Evolutionary conservation across 1,284 basidiomycete species (phyloP).

Genomic region (Cystobasidiaceae sp.): DNA sequence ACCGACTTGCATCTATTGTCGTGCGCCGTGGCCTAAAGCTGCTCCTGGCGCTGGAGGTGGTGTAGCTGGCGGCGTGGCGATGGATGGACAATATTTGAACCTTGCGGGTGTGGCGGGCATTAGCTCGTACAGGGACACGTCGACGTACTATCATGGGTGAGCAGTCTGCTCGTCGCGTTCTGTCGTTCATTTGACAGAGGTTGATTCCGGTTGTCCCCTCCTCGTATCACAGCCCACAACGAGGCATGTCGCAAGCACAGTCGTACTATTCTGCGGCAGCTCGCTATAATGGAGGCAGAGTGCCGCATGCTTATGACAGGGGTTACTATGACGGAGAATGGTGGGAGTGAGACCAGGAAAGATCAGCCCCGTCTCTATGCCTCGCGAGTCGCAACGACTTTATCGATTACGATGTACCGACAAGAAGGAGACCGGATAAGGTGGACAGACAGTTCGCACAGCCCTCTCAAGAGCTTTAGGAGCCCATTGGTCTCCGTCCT

Average conservation of each 20-base stretch:
- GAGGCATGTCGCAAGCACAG: slow-evolving; percentile 5
- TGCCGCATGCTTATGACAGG: neutral
- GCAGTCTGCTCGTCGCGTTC: no score
- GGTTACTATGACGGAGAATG: neutral
- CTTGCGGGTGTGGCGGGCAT: slow-evolving; percentile 56
- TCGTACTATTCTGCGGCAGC: slow-evolving; percentile 1
- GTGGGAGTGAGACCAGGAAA: neutral
- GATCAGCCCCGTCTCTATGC: no score
- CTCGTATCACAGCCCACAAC: neutral
- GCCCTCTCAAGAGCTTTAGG: no score
- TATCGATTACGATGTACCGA: no score
- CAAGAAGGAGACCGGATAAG: no score
- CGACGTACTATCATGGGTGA: slow-evolving; percentile 48
- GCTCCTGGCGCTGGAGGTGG: slow-evolving; percentile 35
- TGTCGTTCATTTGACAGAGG: neutral
- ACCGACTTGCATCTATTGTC: slow-evolving; percentile 64
- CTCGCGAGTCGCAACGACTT: no score
- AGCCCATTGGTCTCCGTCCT: no score
- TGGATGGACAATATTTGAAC: slow-evolving; percentile 55
- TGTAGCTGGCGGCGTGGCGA: slow-evolving; percentile 33
- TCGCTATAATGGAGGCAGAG: neutral
- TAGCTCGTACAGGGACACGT: slow-evolving; percentile 59
- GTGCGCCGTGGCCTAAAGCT: slow-evolving; percentile 53
- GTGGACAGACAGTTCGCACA: no score
- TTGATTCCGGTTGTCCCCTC: no score